These are phyloP conservation scores for Chimonanthus praecox DNA, from an alignment of 164 flowering plant species.

Conservation along the genomic window DNA sequence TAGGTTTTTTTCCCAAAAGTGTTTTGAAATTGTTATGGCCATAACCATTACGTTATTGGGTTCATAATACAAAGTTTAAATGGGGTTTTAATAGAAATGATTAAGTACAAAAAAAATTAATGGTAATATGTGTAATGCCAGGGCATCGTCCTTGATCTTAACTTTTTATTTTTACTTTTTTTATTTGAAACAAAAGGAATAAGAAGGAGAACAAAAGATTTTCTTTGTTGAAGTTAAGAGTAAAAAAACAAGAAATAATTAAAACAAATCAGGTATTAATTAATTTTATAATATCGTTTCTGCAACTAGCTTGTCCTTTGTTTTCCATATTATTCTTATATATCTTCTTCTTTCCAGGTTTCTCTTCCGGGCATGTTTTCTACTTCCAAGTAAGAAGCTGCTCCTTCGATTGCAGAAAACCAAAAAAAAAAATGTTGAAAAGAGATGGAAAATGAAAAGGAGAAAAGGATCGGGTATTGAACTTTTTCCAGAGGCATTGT, in stretches of 20 bases:
- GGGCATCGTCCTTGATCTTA: neutral
- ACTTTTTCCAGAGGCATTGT: neutral
- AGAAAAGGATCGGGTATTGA: neutral
- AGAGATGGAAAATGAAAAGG: neutral
- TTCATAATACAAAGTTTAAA: too few species aligned
- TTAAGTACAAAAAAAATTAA: too few species aligned
- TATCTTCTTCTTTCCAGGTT: neutral
- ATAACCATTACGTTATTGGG: too few species aligned
- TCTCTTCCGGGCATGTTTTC: neutral
- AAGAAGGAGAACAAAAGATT: neutral
- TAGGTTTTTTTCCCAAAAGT: too few species aligned
- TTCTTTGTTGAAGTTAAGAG: neutral
- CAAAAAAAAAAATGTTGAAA: neutral
- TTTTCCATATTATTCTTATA: neutral
- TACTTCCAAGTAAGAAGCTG: conserved; percentile 8
- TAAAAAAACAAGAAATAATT: neutral
- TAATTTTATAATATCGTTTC: neutral
- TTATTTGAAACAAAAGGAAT: neutral
- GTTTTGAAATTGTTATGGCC: too few species aligned
- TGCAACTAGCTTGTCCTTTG: neutral
- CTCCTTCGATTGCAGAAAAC: conserved; percentile 1
- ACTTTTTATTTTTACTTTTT: neutral
- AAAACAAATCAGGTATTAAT: too few species aligned
- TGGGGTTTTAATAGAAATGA: too few species aligned
- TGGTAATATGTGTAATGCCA: neutral